Evolutionary conservation across 177 flowering plant species (phyloP).

Genomic region (Vitis hybrid): DNA sequence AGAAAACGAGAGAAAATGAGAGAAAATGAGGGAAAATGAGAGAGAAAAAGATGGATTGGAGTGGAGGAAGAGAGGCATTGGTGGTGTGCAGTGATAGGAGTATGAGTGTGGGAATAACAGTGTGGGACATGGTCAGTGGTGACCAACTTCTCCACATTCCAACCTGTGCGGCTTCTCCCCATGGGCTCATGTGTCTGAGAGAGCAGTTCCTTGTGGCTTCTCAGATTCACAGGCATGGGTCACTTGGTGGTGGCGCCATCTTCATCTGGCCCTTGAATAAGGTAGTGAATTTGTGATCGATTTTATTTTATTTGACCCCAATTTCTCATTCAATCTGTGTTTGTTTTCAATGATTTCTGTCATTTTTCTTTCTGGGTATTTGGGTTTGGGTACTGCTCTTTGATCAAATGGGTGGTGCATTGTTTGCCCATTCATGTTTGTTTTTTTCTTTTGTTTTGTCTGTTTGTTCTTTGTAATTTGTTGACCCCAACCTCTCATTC

Average conservation of each 20-base stretch:
- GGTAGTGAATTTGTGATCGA: slow-evolving; percentile 22
- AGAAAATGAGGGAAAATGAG: not conserved
- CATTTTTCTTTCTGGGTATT: too few species aligned
- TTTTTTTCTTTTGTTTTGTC: too few species aligned
- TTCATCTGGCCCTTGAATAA: slow-evolving; percentile 53
- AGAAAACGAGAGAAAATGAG: not conserved
- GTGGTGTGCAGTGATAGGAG: slow-evolving; percentile 58
- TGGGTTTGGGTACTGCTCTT: too few species aligned
- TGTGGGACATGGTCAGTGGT: slow-evolving; percentile 51
- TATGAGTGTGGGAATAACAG: slow-evolving; percentile 36
- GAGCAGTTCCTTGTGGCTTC: slow-evolving; percentile 56
- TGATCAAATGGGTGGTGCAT: too few species aligned
- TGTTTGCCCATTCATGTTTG: too few species aligned
- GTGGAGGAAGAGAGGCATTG: slow-evolving; percentile 36
- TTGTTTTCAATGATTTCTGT: not conserved
- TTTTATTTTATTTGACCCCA: too few species aligned
- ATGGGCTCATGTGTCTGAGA: slow-evolving; percentile 45
- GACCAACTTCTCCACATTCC: slow-evolving; percentile 50
- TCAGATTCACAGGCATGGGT: slow-evolving; percentile 47
- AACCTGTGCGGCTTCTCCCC: slow-evolving; percentile 53
- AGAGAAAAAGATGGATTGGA: slow-evolving; percentile 22
- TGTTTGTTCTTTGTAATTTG: too few species aligned
- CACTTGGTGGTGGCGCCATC: slow-evolving; percentile 51
- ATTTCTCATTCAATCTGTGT: too few species aligned
- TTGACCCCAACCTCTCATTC: not conserved